phyloP scores from a whole-genome alignment of 306 rosid species.

The Psophocarpus tetragonolobus region DNA sequence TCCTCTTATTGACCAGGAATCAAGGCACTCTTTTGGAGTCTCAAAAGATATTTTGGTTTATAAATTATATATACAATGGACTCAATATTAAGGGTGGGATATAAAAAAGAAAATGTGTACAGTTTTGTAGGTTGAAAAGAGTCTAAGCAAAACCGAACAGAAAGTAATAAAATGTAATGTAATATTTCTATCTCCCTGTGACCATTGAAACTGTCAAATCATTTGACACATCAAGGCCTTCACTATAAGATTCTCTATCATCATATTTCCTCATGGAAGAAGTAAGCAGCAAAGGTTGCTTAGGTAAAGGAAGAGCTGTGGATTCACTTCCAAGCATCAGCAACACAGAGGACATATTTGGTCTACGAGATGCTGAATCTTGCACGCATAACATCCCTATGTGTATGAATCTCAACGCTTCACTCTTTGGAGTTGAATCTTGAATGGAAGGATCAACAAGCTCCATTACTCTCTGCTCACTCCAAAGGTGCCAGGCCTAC shows the following conservation, averaged over 20 bases:
- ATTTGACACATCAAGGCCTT: conserved; percentile 47
- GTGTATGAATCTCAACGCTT: conserved; percentile 63
- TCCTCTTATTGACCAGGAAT: background rate
- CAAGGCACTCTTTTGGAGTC: background rate
- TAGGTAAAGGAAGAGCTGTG: conserved; percentile 55
- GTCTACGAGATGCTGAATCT: conserved; percentile 67
- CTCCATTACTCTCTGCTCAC: conserved; percentile 50
- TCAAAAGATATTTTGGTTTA: background rate
- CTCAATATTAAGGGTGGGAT: background rate
- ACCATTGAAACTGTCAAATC: conserved; percentile 59
- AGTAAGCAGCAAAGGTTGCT: conserved; percentile 55
- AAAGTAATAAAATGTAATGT: background rate
- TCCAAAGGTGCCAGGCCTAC: conserved; percentile 77
- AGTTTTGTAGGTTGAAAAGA: background rate
- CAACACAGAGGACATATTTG: conserved; percentile 64
- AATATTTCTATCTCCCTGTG: conserved; percentile 54
- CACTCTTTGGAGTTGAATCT: conserved; percentile 36
- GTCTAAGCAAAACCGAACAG: background rate
- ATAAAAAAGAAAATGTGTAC: background rate
- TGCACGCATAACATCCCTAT: conserved; percentile 71
- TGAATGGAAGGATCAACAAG: conserved; percentile 62
- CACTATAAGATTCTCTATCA: conserved; percentile 41
- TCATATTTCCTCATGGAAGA: conserved; percentile 49
- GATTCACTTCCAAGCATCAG: conserved; percentile 74
- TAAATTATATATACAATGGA: background rate